Evolutionary conservation across 352 stramenopile genomes (phyloP), one percentile per base, ranked within the genome.

Genomic region (Phytopythium sindhum): DNA sequence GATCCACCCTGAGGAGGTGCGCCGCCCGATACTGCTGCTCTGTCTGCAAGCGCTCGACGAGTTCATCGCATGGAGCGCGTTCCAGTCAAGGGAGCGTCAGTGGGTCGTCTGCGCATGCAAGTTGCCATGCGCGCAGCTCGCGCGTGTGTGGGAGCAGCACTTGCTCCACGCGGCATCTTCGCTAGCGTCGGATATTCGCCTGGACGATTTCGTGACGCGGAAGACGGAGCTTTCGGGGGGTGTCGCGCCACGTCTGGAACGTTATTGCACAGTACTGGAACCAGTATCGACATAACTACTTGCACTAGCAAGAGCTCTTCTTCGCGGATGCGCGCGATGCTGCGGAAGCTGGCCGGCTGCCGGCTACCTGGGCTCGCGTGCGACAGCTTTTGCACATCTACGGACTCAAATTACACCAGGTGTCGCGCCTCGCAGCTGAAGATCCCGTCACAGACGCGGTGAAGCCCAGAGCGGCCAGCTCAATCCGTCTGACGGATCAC

Each of bases 31-130:
- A 70, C 57, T 95, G 58, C 67, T 92, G 14, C 92, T 93, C 57
- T 89, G 77, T 37, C 66, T 93, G 17, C 84, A 93, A 64, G 77
- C 71, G 28, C 58, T 93, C 28, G 81, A 95, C 65, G 78, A 93
- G 62, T 91, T 88, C 60, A 78, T 95, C 45, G 69, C 76, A 2
- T 69, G 60, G 23, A 67, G 73, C 50, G 61, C 67, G 57, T 72
- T 73, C 58, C 60, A 70, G 44, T 65, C 44, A 0, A 62, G 72
- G 17, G 70, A 80, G 6, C 48, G 67, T 6, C 24, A 41, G 4
- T 90, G 80, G 61, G 66, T 81, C 53, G 63, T 88, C 2, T 61
- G 75, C 47, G 72, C 70, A 0, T 91, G 83, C 57, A 78, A 78
- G 15, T 17, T 91, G 2, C 81, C 84, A 35, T 74, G 84, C 10